Percentiles rank a stretch among this genome's conserved stretches.
phyloP scores from a whole-genome alignment of 2,329 filamentous ascomycete species.

The Fusarium sp. region DNA sequence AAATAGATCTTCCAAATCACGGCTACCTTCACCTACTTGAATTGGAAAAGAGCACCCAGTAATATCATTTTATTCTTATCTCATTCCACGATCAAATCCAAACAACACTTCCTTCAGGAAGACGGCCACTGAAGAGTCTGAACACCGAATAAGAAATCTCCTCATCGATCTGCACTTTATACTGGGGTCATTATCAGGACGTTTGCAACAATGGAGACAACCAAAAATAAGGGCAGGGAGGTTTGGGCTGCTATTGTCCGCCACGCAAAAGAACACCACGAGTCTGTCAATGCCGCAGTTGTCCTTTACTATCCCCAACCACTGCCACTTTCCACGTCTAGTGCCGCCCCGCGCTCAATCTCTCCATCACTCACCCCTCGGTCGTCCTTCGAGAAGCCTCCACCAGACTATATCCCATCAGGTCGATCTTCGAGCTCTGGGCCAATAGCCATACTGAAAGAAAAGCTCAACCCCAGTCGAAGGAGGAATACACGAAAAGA shows the following conservation, averaged over 20 bases:
- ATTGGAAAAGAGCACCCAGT: no score
- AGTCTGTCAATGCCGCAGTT: slow-evolving; percentile 14
- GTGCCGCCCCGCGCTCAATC: neutral
- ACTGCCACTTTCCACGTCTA: no score
- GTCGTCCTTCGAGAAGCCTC: neutral
- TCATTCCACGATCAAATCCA: neutral
- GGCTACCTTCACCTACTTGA: no score
- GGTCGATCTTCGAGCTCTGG: neutral
- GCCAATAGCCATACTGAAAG: neutral
- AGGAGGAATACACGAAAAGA: neutral
- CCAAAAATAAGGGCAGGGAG: neutral
- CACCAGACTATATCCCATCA: neutral
- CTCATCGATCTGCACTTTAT: no score
- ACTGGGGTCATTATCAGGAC: neutral
- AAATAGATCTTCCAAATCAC: no score
- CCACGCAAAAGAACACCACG: slow-evolving; percentile 17
- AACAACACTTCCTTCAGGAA: no score
- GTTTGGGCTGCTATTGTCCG: slow-evolving; percentile 7
- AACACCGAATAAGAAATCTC: no score
- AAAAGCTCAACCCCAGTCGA: neutral
- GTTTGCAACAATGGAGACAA: neutral
- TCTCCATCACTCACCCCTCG: neutral
- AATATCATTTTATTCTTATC: no score
- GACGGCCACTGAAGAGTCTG: neutral
- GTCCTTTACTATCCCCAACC: slow-evolving; percentile 7